A percentile compares a stretch with the other conserved stretches of the same genome.
Evolutionary conservation across 2,329 filamentous ascomycete species (phyloP).

Genomic region (Macrophomina pseudophaseolina): DNA sequence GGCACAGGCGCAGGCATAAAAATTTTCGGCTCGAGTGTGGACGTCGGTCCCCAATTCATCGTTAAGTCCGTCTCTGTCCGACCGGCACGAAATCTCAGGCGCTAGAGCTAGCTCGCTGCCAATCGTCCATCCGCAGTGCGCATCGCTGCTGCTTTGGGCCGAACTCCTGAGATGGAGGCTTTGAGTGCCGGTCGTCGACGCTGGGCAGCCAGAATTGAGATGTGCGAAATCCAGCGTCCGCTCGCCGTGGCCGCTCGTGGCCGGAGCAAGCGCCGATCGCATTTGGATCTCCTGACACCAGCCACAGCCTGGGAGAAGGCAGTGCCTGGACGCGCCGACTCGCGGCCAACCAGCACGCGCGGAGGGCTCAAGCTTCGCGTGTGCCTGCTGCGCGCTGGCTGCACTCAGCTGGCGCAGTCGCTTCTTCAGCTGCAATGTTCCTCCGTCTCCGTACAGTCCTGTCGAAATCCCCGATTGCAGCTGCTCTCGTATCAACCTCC

Average conservation of each 20-base stretch:
- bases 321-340: not conserved
- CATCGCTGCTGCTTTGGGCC: not conserved
- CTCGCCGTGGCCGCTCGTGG: slow-evolving; percentile 2
- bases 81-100: not conserved
- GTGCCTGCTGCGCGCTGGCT: not conserved
- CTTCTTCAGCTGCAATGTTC: not conserved
- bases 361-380: not conserved
- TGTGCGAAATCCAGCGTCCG: slow-evolving; percentile 7
- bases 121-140: not conserved
- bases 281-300: slow-evolving; percentile 1
- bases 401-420: not conserved
- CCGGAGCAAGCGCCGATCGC: not conserved
- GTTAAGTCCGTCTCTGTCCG: not conserved
- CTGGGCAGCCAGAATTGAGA: not conserved
- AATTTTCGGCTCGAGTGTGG: not conserved
- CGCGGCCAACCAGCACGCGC: not conserved
- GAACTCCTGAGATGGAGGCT: too few species aligned
- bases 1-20: not conserved
- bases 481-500: not conserved
- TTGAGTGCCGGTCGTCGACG: too few species aligned
- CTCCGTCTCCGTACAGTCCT: not conserved
- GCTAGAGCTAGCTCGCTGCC: not conserved
- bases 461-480: not conserved
- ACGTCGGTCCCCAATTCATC: not conserved
- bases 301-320: not conserved